A percentile compares a stretch with the other conserved stretches of the same genome.
These are phyloP conservation scores for Zopfochytrium polystomum DNA, from an alignment of 371 early-diverging fungal genomes.

Conservation along the genomic window DNA sequence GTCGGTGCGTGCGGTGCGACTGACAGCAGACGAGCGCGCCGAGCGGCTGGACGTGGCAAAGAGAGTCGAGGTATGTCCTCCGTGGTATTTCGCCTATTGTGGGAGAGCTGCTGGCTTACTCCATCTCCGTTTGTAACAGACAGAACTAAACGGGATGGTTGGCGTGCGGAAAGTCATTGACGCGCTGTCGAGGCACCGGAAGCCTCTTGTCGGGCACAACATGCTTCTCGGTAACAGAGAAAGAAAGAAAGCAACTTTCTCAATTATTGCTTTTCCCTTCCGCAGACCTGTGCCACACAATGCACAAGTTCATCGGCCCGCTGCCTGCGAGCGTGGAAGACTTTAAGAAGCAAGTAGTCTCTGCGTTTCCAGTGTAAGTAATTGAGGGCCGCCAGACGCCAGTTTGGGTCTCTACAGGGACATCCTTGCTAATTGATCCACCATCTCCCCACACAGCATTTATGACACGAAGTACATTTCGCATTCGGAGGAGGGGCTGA, in stretches of 20 bases:
- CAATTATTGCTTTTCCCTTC: background rate
- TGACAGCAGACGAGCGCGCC: no score
- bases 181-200: slow-evolving; percentile 60
- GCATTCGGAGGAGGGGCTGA: slow-evolving; percentile 51
- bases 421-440: background rate
- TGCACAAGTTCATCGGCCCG: slow-evolving; percentile 64
- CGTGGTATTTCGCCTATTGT: no score
- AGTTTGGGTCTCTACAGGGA: background rate
- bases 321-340: slow-evolving; percentile 64
- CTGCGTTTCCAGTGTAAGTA: slow-evolving; percentile 57
- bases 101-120: no score
- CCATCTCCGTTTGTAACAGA: no score
- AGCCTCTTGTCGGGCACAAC: slow-evolving; percentile 82
- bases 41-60: no score
- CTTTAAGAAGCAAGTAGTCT: slow-evolving; percentile 56
- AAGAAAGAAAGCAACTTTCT: background rate
- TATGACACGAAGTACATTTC: slow-evolving; percentile 80
- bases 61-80: no score
- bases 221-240: slow-evolving; percentile 53
- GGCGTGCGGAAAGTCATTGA: slow-evolving; percentile 82
- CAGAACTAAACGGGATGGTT: slow-evolving; percentile 58
- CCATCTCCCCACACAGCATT: slow-evolving; percentile 47
- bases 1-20: no score
- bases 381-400: background rate
- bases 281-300: slow-evolving; percentile 69